Base-by-base conservation (phyloP, 352 stramenopile genomes). In the Aphanomyces cochlioides region DNA sequence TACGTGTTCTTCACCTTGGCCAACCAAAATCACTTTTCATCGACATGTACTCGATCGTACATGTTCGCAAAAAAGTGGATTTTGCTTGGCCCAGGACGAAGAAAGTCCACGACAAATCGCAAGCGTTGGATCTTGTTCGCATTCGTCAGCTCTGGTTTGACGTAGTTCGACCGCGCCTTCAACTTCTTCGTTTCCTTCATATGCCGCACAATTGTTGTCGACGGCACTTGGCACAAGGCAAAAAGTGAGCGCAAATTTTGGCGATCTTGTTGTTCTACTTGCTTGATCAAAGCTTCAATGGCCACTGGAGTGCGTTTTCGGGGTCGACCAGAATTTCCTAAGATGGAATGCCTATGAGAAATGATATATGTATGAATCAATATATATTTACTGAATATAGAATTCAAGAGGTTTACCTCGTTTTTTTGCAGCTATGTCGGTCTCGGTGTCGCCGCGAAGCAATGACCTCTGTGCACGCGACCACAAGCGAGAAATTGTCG, bases 11-110 rank as follows among this genome's bases (percentile, higher is more conserved):
- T 59, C 15, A 36, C 19, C 53, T 59, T 28, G 10, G 53, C 36
- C 53, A 59, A 59, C 8, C n/a, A 59, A 21, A 59, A 59, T 21
- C 53, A 59, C 53, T 59, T 59, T 21, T 59, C 53, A 21, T 59
- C 53, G 7, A 59, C 53, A 21, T 59, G 53, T 21, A 59, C 53
- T 7, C n/a, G 8, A 21, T 28, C 19, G 53, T 59, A 21, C 53
- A 59, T 10, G 53, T 15, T 28, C 53, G 53, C 12, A 7, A 21
- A 59, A 28, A 59, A 50, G 10, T 10, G 10, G 45, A 17, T 50
- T 50, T 17, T 50, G 10, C 45, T 50, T 50, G 45, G 17, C 45
- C 10, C 10, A 50, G 45, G 45, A 50, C 45, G 17, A 50, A 50
- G 45, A n/a, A n/a, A n/a, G n/a, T n/a, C n/a, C n/a, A n/a, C n/a